A percentile compares a stretch with the other conserved stretches of the same genome.
Conservation (phyloP, 1,284 basidiomycete species). For the Apiotrichum veenhuisii region DNA sequence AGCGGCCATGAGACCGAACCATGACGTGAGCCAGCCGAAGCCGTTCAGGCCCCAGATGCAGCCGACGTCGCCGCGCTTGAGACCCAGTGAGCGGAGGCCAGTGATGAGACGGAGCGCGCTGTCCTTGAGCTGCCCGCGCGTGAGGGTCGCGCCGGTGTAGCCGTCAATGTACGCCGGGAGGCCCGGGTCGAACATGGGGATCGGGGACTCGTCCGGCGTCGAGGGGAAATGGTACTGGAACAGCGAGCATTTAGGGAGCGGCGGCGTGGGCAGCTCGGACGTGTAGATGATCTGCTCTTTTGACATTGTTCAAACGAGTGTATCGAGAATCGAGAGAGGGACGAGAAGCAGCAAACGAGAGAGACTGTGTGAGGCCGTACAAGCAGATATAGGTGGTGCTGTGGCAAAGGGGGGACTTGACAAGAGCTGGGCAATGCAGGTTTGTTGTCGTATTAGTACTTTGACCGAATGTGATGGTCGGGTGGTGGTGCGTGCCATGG, state of each 20-base stretch:
- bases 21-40: slow-evolving; percentile 60
- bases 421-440: no score
- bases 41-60: slow-evolving; percentile 55
- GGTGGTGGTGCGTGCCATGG: no score
- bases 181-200: slow-evolving; percentile 13
- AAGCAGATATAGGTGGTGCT: no score
- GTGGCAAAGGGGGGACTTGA: no score
- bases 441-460: no score
- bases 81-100: slow-evolving; percentile 50
- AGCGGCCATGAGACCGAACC: slow-evolving; percentile 55
- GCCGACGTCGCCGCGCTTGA: slow-evolving; percentile 37
- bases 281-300: slow-evolving; percentile 23
- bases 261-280: slow-evolving; percentile 23
- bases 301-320: not conserved
- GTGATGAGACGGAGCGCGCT: slow-evolving; percentile 59
- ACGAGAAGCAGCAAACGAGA: not conserved
- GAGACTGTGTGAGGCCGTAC: no score
- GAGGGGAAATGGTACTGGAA: slow-evolving; percentile 16
- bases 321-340: not conserved
- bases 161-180: slow-evolving; percentile 66
- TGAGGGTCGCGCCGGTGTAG: slow-evolving; percentile 56
- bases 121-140: slow-evolving; percentile 58
- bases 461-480: no score
- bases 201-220: not conserved
- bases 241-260: slow-evolving; percentile 39